phyloP scores from a whole-genome alignment of 495 filamentous ascomycete species.

The Pyrenopolyporus hunteri region DNA sequence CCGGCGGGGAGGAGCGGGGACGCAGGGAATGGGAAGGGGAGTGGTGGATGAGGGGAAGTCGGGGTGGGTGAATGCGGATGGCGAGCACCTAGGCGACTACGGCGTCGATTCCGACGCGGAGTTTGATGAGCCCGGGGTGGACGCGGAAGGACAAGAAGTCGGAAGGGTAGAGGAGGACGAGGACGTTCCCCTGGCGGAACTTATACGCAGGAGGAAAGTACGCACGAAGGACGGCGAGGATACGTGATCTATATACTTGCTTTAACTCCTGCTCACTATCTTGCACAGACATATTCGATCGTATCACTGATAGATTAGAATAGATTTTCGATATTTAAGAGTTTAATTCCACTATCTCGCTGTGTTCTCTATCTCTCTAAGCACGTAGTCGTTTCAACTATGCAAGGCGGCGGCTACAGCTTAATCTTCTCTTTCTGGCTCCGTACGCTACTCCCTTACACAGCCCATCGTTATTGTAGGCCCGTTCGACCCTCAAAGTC shows the following conservation, averaged over 20 bases:
- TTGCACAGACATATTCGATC: too few species aligned
- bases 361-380: conserved; percentile 16
- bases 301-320: too few species aligned
- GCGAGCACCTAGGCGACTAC: conserved; percentile 84
- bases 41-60: conserved; percentile 58
- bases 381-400: conserved; percentile 24
- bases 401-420: conserved; percentile 24
- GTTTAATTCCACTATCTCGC: background rate
- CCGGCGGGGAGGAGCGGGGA: conserved; percentile 3
- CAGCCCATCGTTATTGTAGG: background rate
- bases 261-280: too few species aligned
- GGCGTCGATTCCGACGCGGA: conserved; percentile 87
- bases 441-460: conserved; percentile 2
- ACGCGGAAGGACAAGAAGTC: background rate
- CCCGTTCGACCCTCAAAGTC: background rate
- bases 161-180: conserved; percentile 58
- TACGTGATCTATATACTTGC: conserved; percentile 27
- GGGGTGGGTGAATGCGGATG: conserved; percentile 83
- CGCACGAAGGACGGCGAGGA: conserved; percentile 37
- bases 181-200: conserved; percentile 76
- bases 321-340: too few species aligned
- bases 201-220: conserved; percentile 60
- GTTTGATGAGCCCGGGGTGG: conserved; percentile 61
- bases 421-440: background rate
- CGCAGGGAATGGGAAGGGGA: background rate